Percentiles rank a stretch among this genome's conserved stretches.
Evolutionary conservation across 192 early-diverging fungal genomes (phyloP).

Genomic region (Irineochytrium annulatum): DNA sequence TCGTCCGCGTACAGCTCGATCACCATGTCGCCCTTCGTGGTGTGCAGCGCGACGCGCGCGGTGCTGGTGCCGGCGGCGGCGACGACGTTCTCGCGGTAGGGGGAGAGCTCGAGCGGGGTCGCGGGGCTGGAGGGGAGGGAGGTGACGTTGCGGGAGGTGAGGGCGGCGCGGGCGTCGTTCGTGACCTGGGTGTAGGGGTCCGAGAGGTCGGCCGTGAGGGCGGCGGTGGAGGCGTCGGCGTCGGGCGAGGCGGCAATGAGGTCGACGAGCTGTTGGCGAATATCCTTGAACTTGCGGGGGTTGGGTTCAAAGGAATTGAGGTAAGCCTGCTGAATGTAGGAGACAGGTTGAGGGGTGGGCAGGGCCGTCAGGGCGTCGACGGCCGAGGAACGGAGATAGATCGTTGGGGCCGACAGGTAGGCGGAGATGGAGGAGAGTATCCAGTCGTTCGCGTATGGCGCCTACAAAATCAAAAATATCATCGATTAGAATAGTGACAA

Average conservation of each 20-base stretch:
- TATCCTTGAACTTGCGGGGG: neutral
- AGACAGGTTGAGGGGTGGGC: neutral
- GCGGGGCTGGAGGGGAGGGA: neutral
- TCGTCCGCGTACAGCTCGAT: neutral
- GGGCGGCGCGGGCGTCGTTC: neutral
- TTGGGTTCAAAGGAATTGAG: neutral
- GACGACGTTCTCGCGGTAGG: neutral
- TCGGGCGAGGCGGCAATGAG: neutral
- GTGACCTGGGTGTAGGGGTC: neutral
- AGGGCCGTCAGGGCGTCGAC: neutral
- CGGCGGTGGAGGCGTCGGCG: neutral
- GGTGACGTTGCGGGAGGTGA: neutral
- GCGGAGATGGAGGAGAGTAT: neutral
- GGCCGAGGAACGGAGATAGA: neutral
- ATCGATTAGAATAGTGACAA: no score
- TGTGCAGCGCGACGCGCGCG: neutral
- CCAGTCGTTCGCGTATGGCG: neutral
- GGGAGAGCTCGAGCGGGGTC: neutral
- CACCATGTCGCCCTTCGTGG: neutral
- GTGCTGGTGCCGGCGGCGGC: no score
- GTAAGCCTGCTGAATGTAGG: neutral
- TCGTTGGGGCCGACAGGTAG: neutral
- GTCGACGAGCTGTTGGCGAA: neutral
- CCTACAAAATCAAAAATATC: no score
- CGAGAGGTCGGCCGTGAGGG: neutral